phyloP scores from a whole-genome alignment of 495 filamentous ascomycete genomes.

The Neurospora sp. region DNA sequence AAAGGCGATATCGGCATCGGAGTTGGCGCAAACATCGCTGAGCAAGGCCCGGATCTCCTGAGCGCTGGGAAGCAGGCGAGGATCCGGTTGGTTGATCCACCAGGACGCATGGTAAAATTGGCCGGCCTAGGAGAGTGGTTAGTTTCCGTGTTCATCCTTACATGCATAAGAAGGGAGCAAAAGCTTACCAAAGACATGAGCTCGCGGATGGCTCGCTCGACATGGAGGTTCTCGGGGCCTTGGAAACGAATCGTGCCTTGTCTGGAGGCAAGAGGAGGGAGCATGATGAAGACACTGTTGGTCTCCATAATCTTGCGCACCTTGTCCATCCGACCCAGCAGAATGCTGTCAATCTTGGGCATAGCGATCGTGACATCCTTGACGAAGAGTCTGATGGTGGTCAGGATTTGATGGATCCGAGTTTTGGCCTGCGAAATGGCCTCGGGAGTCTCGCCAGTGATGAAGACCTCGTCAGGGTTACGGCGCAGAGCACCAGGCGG shows the following conservation, averaged over 20 bases:
- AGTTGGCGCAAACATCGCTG: constrained; percentile 90
- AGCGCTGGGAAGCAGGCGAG: constrained; percentile 58
- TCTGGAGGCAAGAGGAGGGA: constrained; percentile 74
- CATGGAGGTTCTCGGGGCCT: constrained; percentile 80
- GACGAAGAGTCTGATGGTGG: constrained; percentile 68
- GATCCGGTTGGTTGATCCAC: constrained; percentile 77
- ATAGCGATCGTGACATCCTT: constrained; percentile 81
- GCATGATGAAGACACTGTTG: constrained; percentile 87
- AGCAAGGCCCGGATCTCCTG: constrained; percentile 81
- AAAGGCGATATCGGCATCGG: constrained; percentile 86
- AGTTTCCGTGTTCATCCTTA: constrained; percentile 10
- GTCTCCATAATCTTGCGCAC: constrained; percentile 95
- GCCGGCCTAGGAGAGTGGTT: constrained; percentile 51
- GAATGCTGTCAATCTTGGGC: constrained; percentile 85
- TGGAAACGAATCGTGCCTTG: constrained; percentile 76
- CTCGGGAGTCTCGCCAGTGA: constrained; percentile 75
- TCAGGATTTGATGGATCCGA: constrained; percentile 72
- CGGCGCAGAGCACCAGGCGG: constrained; percentile 68
- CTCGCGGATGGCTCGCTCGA: constrained; percentile 87
- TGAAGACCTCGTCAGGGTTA: constrained; percentile 81
- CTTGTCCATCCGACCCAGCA: constrained; percentile 87
- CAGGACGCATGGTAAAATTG: constrained; percentile 97
- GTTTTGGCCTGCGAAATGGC: constrained; percentile 79
- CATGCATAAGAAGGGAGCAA: not conserved
- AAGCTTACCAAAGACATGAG: constrained; percentile 78